These are phyloP conservation scores for Nakaseomyces glabratus DNA, from an alignment of 1,139 yeast genomes.

Conservation along the genomic window DNA sequence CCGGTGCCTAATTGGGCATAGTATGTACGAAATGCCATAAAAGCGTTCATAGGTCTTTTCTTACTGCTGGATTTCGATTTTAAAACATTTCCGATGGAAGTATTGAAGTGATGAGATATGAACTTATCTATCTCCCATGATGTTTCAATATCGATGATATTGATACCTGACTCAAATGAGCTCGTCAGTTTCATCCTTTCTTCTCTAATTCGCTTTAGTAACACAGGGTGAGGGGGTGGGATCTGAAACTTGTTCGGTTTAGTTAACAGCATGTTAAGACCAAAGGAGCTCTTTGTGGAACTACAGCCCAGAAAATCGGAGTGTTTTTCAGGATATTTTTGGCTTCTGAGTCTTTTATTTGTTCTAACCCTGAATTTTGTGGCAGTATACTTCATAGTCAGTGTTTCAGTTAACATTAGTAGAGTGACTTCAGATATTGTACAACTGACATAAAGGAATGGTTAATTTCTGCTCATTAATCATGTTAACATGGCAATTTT, in stretches of 20 bases:
- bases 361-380: too few relatives aligned
- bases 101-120: constrained; percentile 1
- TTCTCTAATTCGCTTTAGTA: constrained; percentile 5
- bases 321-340: too few relatives aligned
- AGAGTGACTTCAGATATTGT: too few relatives aligned
- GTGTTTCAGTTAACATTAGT: too few relatives aligned
- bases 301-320: too few relatives aligned
- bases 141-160: background rate
- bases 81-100: too few relatives aligned
- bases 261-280: background rate
- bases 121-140: constrained; percentile 6
- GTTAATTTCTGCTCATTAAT: too few relatives aligned
- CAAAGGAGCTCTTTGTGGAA: too few relatives aligned
- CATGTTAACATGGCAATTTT: too few relatives aligned
- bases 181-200: constrained; percentile 5
- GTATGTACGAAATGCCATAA: constrained; percentile 20
- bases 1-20: constrained; percentile 16
- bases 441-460: too few relatives aligned
- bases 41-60: constrained; percentile 12
- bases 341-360: too few relatives aligned
- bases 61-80: background rate
- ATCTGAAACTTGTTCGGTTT: background rate
- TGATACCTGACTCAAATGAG: background rate
- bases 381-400: too few relatives aligned
- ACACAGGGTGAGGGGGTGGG: background rate